Evolutionary conservation across 306 rosid genomes (phyloP).

Genomic region (Cicer pinnatifidum): DNA sequence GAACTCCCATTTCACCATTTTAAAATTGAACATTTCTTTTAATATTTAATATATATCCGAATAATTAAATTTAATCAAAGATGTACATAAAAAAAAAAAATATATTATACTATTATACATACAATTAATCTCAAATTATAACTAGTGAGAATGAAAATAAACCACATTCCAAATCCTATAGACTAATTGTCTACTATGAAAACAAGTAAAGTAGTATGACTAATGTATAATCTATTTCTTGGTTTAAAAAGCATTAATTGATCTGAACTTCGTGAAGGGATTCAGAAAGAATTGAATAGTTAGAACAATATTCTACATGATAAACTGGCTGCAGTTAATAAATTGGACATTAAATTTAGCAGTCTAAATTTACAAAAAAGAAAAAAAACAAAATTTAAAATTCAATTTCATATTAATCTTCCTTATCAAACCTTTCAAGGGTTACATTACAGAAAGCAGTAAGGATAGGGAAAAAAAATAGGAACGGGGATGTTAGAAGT

Average conservation of each 20-base stretch:
- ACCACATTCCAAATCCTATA: not conserved
- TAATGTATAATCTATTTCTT: not conserved
- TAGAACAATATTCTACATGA: not conserved
- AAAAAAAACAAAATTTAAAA: not conserved
- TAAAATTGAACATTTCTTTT: too few species aligned
- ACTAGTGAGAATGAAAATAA: not conserved
- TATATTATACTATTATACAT: not conserved
- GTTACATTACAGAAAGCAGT: not conserved
- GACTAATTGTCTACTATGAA: not conserved
- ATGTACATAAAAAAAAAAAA: not conserved
- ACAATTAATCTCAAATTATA: not conserved
- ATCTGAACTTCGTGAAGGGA: not conserved
- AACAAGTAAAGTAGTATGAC: not conserved
- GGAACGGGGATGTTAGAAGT: not conserved
- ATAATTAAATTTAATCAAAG: too few species aligned
- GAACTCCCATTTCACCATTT: too few species aligned
- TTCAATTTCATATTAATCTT: constrained; percentile 12
- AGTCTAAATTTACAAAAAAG: constrained; percentile 35
- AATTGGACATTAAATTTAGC: constrained; percentile 27
- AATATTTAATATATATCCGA: too few species aligned
- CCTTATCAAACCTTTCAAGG: constrained; percentile 16
- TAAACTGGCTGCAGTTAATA: constrained; percentile 8
- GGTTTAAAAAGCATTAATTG: not conserved
- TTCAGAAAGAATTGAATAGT: not conserved
- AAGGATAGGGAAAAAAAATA: not conserved